Evolutionary conservation across 805 yeast genomes (phyloP), one percentile per base, ranked within the genome.

Genomic region (Candida suzukii): DNA sequence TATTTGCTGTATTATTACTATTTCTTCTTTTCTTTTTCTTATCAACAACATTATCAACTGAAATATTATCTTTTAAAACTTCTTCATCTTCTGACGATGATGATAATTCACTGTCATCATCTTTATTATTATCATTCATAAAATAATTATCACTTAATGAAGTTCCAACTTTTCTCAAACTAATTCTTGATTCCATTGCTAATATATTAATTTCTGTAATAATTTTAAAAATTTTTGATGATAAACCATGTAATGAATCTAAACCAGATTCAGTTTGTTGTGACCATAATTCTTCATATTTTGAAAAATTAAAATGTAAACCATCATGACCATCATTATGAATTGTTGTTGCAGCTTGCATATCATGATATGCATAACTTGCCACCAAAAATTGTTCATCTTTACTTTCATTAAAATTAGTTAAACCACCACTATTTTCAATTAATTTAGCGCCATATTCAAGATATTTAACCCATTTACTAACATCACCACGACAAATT

Each of bases 301-400:
- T 80, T 18, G 68, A 66, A 19, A 76, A 63, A 0, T 81, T 72
- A 56, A 86, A 83, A 49, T 81, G 80, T 1, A 87, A 73, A 2
- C 82, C 81, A 35, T 85, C 62, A 31, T 77, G 75, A 41, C 72
- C 66, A 1, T 74, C 68, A 18, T 19, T 4, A 19, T 31, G 35
- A 22, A 31, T 31, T 5, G 35, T 31, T 11, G 83, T 73, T 37
- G 80, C 73, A 1, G 90, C 76, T 47, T 83, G 66, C 26, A 86
- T 71, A 55, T 85, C 95, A 57, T 85, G 93, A 55, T 85, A 86
- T 1, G 88, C 87, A 61, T 82, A 86, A 58, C 80, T 84, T 9
- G 87, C 76, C 18, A 83, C 75, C 39, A 85, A 65, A 83, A 90
- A 85, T 46, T 80, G 77, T 47, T 79, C 76, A 47, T 77, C 80